Base-by-base conservation (phyloP, 192 early-diverging fungal genomes). In the Phlyctochytrium planicorne region DNA sequence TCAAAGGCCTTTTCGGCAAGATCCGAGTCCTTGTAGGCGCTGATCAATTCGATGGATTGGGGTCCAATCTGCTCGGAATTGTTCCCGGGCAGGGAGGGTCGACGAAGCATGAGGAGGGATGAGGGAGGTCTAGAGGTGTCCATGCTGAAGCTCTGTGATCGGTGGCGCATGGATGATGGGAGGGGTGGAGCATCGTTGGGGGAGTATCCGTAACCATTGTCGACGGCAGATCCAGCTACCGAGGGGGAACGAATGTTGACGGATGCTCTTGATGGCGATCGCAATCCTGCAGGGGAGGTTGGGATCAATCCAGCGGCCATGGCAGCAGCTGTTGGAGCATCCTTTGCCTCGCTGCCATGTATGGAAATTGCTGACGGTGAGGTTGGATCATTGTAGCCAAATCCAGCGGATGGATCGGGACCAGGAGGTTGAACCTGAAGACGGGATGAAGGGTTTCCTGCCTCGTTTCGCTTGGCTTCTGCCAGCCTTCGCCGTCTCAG, bases 1-100 rank as follows among this genome's bases (percentile, higher is more conserved):
- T 57, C 14, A 25, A 57, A 57, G 14, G 55, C 55, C 20, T 29
- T 14, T 25, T 57, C 55, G 20, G 55, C 55, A 6, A 57, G 55
- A 25, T 57, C 55, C 55, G 55, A 57, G 55, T 57, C 55, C 55
- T 57, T 57, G 55, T 57, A 57, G 14, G 55, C 55, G 55, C 55
- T 57, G 20, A 57, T 29, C 6, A 57, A 27, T 27, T 57, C 55
- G 27, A 57, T 57, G 20, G 10, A 10, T 14, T 29, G 16, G 12
- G 40, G 40, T 20, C 6, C 40, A 20, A 20, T 6, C 10, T 47
- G 10, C 16, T 6, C 6, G 14, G 55, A 57, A 10, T 6, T 6
- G 12, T 10, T 57, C 14, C 12, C 55, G 55, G 55, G 55, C 20
- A 57, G 25, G 27, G 14, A 24, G 6, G 55, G 55, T 6, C 55